Conservation (phyloP, 129 eudicot species). For the Centella asiatica region DNA sequence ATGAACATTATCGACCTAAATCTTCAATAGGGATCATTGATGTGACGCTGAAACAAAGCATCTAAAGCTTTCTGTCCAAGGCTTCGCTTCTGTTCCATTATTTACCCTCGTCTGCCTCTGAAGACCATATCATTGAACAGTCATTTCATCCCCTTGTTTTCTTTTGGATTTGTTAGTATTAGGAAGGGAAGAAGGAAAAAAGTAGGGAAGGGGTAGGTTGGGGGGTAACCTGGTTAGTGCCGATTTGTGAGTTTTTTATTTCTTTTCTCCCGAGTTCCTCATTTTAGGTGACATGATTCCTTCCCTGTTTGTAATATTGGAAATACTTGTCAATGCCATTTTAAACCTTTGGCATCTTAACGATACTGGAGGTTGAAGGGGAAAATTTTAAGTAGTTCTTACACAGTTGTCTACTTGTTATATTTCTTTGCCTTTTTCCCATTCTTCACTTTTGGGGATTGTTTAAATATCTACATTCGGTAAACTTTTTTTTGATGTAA, state of each 20-base stretch:
- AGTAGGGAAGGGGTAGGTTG: too few species aligned
- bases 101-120: neutral
- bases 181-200: too few species aligned
- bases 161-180: too few species aligned
- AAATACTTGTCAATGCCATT: neutral
- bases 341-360: neutral
- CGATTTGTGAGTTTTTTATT: too few species aligned
- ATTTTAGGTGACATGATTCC: neutral
- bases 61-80: constrained; percentile 13
- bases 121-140: neutral
- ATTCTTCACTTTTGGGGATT: too few species aligned
- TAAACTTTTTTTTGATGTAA: too few species aligned
- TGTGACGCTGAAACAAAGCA: constrained; percentile 56
- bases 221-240: neutral
- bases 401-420: too few species aligned
- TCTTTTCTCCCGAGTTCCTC: too few species aligned
- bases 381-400: too few species aligned
- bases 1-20: constrained; percentile 79
- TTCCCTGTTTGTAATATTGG: neutral
- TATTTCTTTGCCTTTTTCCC: too few species aligned
- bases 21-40: constrained; percentile 67
- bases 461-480: too few species aligned
- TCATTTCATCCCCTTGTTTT: neutral
- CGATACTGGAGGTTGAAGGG: too few species aligned
- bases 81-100: neutral